Base-by-base conservation (phyloP, 2,329 filamentous ascomycete genomes). In the Pyrenophora teres region DNA sequence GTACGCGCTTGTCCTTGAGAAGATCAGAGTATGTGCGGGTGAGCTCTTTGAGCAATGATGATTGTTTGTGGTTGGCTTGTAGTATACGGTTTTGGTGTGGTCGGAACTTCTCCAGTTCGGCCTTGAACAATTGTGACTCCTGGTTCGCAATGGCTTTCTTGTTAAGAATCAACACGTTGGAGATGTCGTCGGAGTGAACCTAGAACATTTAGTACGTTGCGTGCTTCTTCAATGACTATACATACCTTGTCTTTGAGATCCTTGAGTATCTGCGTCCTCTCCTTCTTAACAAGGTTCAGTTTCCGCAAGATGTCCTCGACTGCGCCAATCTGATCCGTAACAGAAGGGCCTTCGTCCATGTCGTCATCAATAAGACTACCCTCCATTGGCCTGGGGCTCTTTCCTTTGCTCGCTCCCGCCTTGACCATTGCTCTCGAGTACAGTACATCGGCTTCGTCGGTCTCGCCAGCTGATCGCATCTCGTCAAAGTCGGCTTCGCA, bases 151-250 rank as follows among this genome's bases (percentile, higher is more conserved):
- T 93, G 1, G 91, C 88, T 76, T 97, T 99, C 73, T 97, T 97
- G 80, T 99, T 99, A 52, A 99, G 79, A 49, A 99, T 99, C 54
- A 99, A 81, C 10, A 97, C 92, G 68, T 96, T 94, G 4, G 92
- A 97, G 58, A 99, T 99, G 67, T 99, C 95, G 68, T 99, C 95
- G 60, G 89, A 91, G 75, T 96, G 93, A 46, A 93, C 88, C 93
- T 97, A 59, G 12, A 40, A 16, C 35, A 23, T 38, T 59, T 47
- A 57, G 56, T 32, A 46, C 32, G 9, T 6, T 4, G 6, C 15
- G 32, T 33, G 16, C 12, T 4, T 2, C 6, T 3, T 19, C 12
- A 23, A 15, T 15, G 8, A 32, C 13, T 9, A 47, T 7, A 56
- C 81, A 65, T 74, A 95, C 94, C 87, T 96, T 97, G 61, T 97